Evolutionary conservation across 192 early-diverging fungal species (phyloP).

Genomic region (Cladochytrium replicatum): DNA sequence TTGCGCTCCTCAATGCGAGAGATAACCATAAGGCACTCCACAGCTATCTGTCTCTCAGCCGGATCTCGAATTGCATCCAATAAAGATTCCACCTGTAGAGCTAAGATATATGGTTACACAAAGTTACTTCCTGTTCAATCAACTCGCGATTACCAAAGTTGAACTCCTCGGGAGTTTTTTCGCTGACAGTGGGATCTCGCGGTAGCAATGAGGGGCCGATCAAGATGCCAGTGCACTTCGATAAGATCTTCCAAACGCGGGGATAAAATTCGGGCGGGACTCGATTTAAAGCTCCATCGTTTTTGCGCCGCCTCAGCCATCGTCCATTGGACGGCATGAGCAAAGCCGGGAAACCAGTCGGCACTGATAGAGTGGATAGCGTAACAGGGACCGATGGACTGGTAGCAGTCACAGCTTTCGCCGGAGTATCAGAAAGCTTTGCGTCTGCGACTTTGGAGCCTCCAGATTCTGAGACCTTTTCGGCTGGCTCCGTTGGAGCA

Average conservation of each 20-base stretch:
- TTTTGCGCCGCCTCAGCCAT: slow-evolving; percentile 69
- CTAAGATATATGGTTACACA: slow-evolving; percentile 11
- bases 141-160: slow-evolving; percentile 54
- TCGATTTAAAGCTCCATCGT: slow-evolving; percentile 77
- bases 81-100: slow-evolving; percentile 62
- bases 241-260: slow-evolving; percentile 63
- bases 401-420: too few species aligned
- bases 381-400: too few species aligned
- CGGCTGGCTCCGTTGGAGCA: background rate
- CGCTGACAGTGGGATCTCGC: slow-evolving; percentile 66
- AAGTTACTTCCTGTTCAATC: slow-evolving; percentile 1
- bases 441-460: slow-evolving; percentile 1
- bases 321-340: slow-evolving; percentile 37
- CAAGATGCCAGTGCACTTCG: slow-evolving; percentile 43
- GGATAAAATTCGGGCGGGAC: slow-evolving; percentile 72
- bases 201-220: slow-evolving; percentile 52
- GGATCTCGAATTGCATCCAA: slow-evolving; percentile 64
- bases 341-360: too few species aligned
- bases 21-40: slow-evolving; percentile 61
- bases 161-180: slow-evolving; percentile 75
- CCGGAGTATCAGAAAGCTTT: too few species aligned
- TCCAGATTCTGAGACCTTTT: too few species aligned
- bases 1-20: slow-evolving; percentile 54
- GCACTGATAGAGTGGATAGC: background rate
- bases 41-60: slow-evolving; percentile 69